A percentile compares a stretch with the other conserved stretches of the same genome.
phyloP scores from a whole-genome alignment of 1,139 yeast species.

The Yamadazyma atlantica region DNA sequence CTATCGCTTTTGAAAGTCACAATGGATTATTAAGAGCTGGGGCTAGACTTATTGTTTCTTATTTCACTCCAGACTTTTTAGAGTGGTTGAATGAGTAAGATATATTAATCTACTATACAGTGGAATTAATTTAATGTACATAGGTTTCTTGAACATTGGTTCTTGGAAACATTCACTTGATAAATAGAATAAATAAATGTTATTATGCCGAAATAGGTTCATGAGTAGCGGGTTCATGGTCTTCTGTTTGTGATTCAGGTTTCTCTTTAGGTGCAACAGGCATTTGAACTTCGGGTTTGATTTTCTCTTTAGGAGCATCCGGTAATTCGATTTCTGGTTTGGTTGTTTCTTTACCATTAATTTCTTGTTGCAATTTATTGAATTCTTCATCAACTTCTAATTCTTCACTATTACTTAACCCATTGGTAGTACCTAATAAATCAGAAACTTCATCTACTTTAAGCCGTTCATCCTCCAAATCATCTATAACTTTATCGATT shows the following conservation, averaged over 20 bases:
- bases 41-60: slow-evolving; percentile 85
- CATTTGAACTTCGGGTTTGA: slow-evolving; percentile 17
- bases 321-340: slow-evolving; percentile 15
- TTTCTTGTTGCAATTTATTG: slow-evolving; percentile 47
- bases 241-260: neutral
- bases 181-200: neutral
- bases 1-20: slow-evolving; percentile 90
- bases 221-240: slow-evolving; percentile 3
- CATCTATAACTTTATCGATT: slow-evolving; percentile 84
- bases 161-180: no score
- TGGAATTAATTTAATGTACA: slow-evolving; percentile 6
- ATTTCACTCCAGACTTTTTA: slow-evolving; percentile 93
- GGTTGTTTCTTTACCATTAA: slow-evolving; percentile 19
- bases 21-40: slow-evolving; percentile 95
- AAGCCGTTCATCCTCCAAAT: slow-evolving; percentile 74
- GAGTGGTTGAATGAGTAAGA: slow-evolving; percentile 68
- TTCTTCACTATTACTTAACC: slow-evolving; percentile 57
- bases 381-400: slow-evolving; percentile 67
- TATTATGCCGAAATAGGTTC: slow-evolving; percentile 7
- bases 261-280: slow-evolving; percentile 23
- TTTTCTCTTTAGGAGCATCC: slow-evolving; percentile 8
- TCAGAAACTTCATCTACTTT: slow-evolving; percentile 70
- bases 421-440: slow-evolving; percentile 39
- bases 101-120: neutral
- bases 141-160: no score